Base-by-base conservation (phyloP, 1,284 basidiomycete genomes). In the Waitea zeae region DNA sequence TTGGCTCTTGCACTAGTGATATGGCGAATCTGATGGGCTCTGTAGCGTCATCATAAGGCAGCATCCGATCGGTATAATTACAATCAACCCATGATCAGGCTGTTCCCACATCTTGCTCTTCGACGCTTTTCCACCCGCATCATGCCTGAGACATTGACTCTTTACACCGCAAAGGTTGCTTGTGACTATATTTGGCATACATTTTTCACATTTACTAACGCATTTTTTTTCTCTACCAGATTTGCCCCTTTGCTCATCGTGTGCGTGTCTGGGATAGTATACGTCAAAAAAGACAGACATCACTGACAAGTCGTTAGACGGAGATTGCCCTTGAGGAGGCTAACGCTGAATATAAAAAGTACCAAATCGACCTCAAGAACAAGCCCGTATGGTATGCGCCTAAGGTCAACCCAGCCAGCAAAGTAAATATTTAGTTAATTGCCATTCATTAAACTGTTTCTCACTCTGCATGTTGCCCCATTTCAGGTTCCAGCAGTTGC, bases 311-410 rank as follows among this genome's bases (percentile, higher is more conserved):
- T n/a, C n/a, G n/a, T n/a, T 13, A 76, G 60, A 60, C 63, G 7
- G 67, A 71, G 36, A 49, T 80, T 12, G 71, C 75, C 1, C 59
- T 78, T 12, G 53, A 58, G 17, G 72, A 78, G 39, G 59, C 61
- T 3, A 61, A 62, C 6, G 59, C 63, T 2, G 46, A 60, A 0
- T 67, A 57, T 44, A 64, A 58, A 18, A 47, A 56, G 19, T 70
- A 56, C 41, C 57, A 67, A 41, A 64, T 78, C 37, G 65, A 78
- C 43, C 49, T 77, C 19, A 37, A 46, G 41, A 67, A 73, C 56
- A 78, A 77, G 53, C 75, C 76, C 0, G 59, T 57, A 33, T 74
- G 72, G 74, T 76, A 71, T 46, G 61, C 64, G 0, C 56, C 62
- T 1, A 58, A 67, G 39, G 61, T 79, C 24, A 78, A 78, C 50